A percentile compares a stretch with the other conserved stretches of the same genome.
Evolutionary conservation across 371 early-diverging fungal species (phyloP).

Genomic region (Mortierella sp.): DNA sequence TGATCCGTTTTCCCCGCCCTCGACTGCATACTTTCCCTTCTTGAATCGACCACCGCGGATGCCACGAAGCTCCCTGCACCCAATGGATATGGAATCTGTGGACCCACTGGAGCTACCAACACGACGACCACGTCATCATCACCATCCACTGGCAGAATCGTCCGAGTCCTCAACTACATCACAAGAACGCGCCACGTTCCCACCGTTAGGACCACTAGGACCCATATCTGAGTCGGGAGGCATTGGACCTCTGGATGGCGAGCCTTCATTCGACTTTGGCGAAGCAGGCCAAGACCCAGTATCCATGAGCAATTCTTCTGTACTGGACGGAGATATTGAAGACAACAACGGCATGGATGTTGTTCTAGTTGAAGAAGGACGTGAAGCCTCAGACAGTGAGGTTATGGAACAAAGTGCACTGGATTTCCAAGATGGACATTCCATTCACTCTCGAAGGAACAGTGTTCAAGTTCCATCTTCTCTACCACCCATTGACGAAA

Average conservation of each 20-base stretch:
- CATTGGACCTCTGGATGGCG: too few species aligned
- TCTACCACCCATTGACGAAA: neutral
- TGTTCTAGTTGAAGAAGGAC: slow-evolving; percentile 35
- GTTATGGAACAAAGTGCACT: slow-evolving; percentile 47
- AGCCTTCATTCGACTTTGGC: neutral
- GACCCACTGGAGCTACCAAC: slow-evolving; percentile 32
- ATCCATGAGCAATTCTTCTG: neutral
- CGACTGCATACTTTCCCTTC: slow-evolving; percentile 47
- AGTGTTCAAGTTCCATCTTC: slow-evolving; percentile 27
- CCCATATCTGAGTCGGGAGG: neutral
- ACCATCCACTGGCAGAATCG: neutral
- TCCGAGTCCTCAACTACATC: neutral
- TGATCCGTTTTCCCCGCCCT: slow-evolving; percentile 49
- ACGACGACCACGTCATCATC: slow-evolving; percentile 3
- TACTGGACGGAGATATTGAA: slow-evolving; percentile 4
- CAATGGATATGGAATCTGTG: slow-evolving; percentile 34
- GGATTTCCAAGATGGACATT: slow-evolving; percentile 40
- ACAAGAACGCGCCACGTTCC: neutral
- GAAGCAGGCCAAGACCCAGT: neutral
- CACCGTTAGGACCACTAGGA: neutral
- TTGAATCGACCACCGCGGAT: slow-evolving; percentile 35
- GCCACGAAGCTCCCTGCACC: slow-evolving; percentile 30
- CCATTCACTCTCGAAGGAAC: slow-evolving; percentile 42
- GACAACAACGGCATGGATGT: slow-evolving; percentile 27
- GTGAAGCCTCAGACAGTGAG: slow-evolving; percentile 40